Conservation (phyloP, 2,329 filamentous ascomycete genomes). For the Pleurostoma richardsiae region DNA sequence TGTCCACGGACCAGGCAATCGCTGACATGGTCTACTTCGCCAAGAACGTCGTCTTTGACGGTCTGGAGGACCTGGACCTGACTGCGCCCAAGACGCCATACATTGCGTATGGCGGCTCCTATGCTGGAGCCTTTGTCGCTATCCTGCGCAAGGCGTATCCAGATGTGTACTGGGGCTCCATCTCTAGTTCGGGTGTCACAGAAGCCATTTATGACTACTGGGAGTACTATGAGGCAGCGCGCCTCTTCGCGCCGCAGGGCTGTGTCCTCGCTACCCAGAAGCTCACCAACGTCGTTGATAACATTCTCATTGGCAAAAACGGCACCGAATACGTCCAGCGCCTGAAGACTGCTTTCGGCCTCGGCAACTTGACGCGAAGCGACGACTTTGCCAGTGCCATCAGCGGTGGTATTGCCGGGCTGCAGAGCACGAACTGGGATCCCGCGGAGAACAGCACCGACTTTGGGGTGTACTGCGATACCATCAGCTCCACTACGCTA, state of each 20-base stretch:
- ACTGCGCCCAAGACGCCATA: conserved; percentile 63
- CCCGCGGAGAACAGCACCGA: conserved; percentile 32
- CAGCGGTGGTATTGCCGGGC: conserved; percentile 29
- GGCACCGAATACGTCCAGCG: conserved; percentile 33
- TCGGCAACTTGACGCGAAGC: conserved; percentile 35
- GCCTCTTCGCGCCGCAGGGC: conserved; percentile 43
- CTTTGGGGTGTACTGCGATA: conserved; percentile 43
- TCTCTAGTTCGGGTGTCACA: conserved; percentile 76
- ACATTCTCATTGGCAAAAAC: conserved; percentile 37
- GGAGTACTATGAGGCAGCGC: conserved; percentile 49
- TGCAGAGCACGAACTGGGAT: conserved; percentile 51
- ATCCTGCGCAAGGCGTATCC: conserved; percentile 74
- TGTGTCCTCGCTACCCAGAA: conserved; percentile 63
- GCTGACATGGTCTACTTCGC: conserved; percentile 82
- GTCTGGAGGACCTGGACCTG: conserved; percentile 62
- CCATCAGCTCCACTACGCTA: conserved; percentile 32
- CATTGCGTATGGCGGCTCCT: conserved; percentile 79
- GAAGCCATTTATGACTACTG: conserved; percentile 76
- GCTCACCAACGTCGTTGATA: conserved; percentile 45
- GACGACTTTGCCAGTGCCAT: conserved; percentile 44
- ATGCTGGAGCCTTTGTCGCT: conserved; percentile 75
- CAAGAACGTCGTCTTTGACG: conserved; percentile 63
- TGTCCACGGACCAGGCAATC: conserved; percentile 77
- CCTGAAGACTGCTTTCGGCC: conserved; percentile 38
- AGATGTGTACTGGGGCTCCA: conserved; percentile 71